Conservation (phyloP, 306 rosid genomes). For the Pterocarpus santalinus region DNA sequence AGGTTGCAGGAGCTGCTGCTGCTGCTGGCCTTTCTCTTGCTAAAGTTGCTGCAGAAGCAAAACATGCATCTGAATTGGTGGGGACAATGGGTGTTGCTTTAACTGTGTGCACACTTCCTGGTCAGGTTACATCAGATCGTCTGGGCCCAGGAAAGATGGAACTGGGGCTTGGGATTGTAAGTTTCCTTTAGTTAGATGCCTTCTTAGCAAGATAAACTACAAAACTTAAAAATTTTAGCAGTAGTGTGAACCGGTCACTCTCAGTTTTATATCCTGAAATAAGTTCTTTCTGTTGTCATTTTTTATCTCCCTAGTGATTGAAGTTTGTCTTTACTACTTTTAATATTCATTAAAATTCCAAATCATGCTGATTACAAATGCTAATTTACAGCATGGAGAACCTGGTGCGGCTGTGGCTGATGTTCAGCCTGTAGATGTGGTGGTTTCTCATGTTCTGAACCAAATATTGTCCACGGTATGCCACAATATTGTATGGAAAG, state of each 20-base stretch:
- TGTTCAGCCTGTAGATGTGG: slow-evolving; percentile 85
- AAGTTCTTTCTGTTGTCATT: slow-evolving; percentile 5
- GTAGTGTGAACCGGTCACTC: neutral
- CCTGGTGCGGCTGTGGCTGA: slow-evolving; percentile 88
- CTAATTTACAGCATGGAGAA: slow-evolving; percentile 84
- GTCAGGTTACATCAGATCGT: slow-evolving; percentile 87
- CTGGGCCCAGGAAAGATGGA: slow-evolving; percentile 93
- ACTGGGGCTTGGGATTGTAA: slow-evolving; percentile 95
- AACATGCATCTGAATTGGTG: slow-evolving; percentile 83
- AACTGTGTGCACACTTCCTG: slow-evolving; percentile 88
- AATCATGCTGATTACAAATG: slow-evolving; percentile 45
- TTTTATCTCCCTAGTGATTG: slow-evolving; percentile 27
- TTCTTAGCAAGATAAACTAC: neutral
- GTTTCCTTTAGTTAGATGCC: slow-evolving; percentile 45
- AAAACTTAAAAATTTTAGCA: no score
- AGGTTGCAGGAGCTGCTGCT: slow-evolving; percentile 89
- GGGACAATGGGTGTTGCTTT: slow-evolving; percentile 98
- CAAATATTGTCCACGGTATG: slow-evolving; percentile 89
- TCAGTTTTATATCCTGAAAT: slow-evolving; percentile 10
- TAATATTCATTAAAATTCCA: slow-evolving; percentile 36
- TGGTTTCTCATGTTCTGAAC: slow-evolving; percentile 85
- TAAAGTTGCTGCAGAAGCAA: slow-evolving; percentile 88
- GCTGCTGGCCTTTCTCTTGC: slow-evolving; percentile 83
- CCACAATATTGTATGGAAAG: slow-evolving; percentile 36
- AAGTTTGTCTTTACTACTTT: slow-evolving; percentile 32